phyloP scores from a whole-genome alignment of 495 filamentous ascomycete species.

The Aspergillus bertholletiae region DNA sequence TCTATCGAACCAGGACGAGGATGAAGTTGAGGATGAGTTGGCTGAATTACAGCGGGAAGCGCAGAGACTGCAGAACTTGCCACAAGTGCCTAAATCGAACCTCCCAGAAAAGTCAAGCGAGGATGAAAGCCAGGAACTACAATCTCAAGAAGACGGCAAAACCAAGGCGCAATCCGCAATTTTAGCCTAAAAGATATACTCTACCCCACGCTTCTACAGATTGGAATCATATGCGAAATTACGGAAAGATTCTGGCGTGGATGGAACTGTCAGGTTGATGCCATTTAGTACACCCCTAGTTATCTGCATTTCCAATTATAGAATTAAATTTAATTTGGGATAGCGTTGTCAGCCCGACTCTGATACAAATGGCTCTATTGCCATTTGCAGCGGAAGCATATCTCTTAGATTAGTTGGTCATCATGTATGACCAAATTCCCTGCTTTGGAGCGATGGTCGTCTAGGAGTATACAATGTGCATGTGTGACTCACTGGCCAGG shows the following conservation, averaged over 20 bases:
- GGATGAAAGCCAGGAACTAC: conserved; percentile 18
- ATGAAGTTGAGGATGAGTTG: conserved; percentile 95
- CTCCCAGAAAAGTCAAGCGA: conserved; percentile 18
- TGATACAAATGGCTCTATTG: not conserved
- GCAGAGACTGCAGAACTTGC: conserved; percentile 45
- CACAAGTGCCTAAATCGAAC: conserved; percentile 52
- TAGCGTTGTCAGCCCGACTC: not conserved
- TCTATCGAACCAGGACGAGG: conserved; percentile 90
- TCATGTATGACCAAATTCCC: not conserved
- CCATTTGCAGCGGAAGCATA: not conserved
- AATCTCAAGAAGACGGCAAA: conserved; percentile 26
- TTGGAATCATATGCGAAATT: not conserved
- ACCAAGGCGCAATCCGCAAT: conserved; percentile 30
- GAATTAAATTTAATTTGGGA: not conserved
- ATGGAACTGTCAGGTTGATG: not conserved
- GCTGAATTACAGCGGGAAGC: conserved; percentile 73
- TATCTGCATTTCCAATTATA: not conserved
- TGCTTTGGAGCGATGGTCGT: not conserved
- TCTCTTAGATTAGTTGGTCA: not conserved
- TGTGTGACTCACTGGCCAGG: conserved; percentile 30
- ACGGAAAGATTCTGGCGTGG: conserved; percentile 25
- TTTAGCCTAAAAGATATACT: conserved; percentile 20
- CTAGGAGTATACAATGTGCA: not conserved
- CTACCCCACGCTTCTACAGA: not conserved
- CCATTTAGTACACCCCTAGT: conserved; percentile 3